These are phyloP conservation scores for Aspergillus sp. DNA, from an alignment of 2,329 filamentous ascomycete genomes.

Conservation along the genomic window DNA sequence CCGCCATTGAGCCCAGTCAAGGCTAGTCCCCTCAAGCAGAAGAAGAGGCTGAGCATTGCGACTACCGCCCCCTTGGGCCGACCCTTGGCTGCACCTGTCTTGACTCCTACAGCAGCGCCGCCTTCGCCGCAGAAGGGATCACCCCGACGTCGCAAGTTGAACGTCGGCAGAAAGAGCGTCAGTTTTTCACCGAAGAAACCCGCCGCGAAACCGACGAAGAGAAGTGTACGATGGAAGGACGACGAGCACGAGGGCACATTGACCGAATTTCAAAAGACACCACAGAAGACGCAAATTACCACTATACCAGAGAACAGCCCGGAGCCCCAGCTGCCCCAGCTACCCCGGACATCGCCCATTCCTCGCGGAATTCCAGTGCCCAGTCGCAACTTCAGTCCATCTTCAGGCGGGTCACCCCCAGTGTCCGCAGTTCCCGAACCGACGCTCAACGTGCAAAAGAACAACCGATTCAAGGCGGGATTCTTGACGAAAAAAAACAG, in stretches of 20 bases:
- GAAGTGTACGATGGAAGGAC: conserved; percentile 87
- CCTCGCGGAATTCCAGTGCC: conserved; percentile 45
- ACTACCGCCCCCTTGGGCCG: conserved; percentile 29
- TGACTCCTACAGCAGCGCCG: conserved; percentile 36
- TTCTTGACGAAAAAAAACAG: conserved; percentile 73
- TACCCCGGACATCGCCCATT: conserved; percentile 57
- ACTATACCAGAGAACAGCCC: conserved; percentile 55
- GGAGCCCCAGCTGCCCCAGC: conserved; percentile 36
- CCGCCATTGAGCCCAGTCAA: conserved; percentile 70
- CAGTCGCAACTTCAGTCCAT: conserved; percentile 38
- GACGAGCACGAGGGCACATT: conserved; percentile 83
- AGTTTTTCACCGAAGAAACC: conserved; percentile 77
- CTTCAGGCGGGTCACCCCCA: conserved; percentile 56
- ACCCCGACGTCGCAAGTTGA: conserved; percentile 73
- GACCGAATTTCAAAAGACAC: conserved; percentile 89
- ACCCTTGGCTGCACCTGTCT: conserved; percentile 28
- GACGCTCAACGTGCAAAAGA: conserved; percentile 63
- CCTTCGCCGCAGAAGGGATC: conserved; percentile 72
- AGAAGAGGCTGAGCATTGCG: conserved; percentile 54
- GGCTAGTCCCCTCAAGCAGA: conserved; percentile 71
- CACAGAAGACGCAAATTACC: conserved; percentile 65
- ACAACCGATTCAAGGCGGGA: conserved; percentile 82
- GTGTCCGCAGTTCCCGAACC: conserved; percentile 59
- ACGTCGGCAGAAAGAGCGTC: conserved; percentile 67
- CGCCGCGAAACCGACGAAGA: conserved; percentile 65